Base-by-base conservation (phyloP, 176 grass and related monocot genomes). In the Musa beccarii region DNA sequence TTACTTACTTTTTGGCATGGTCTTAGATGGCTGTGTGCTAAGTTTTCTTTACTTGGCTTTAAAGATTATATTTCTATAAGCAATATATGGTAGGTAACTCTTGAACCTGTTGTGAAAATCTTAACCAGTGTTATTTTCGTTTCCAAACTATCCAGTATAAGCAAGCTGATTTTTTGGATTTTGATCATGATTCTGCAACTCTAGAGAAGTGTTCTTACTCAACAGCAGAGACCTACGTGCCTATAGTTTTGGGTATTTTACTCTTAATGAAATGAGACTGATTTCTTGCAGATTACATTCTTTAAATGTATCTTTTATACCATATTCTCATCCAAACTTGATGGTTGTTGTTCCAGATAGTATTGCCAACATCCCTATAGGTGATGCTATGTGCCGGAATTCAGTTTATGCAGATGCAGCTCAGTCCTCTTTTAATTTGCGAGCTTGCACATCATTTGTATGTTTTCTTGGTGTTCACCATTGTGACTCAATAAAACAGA, bases 401-500 rank as follows among this genome's bases (percentile, higher is more conserved):
- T 59, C 79, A 56, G 26, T 71, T 78, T 79, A 78, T 68, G 25
- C 51, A 25, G 26, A 75, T 83, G 76, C 71, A 68, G 68, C 74
- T 84, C 51, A 54, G 28, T 76, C 69, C 79, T 86, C 63, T 52
- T 83, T 59, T 12, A 72, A 87, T 26, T 66, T 86, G 11, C 78
- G 63, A 53, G 62, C 81, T 49, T 84, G 68, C 89, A 82, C 50
- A 84, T 66, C 77, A 83, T 77, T 63, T 63, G 93, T 96, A 88
- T 67, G 72, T 68, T 64, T 69, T 2, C 69, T 3, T 73, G 0
- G n/a, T 54, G 62, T 15, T 15, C 52, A 59, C 26, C 24, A 14
- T 76, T 3, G 16, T 23, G 9, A 23, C 17, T 68, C 17, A 52
- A 15, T 64, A 76, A 28, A 23, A 54, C 64, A 61, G 28, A 66